Conservation (phyloP, 805 yeast species). For the Suhomyces sp. region DNA sequence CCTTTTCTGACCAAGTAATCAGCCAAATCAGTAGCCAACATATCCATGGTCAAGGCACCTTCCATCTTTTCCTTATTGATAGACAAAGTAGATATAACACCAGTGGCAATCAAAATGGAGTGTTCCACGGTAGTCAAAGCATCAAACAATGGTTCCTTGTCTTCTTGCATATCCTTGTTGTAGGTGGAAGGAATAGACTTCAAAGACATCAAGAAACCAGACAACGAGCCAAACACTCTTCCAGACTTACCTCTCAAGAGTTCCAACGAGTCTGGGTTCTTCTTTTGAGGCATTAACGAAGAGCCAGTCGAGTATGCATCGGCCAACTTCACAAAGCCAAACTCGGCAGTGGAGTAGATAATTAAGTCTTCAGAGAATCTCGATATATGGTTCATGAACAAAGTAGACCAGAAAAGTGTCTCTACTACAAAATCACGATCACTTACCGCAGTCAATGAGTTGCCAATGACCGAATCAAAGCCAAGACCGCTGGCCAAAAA, state of each 20-base stretch:
- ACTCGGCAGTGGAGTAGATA: constrained; percentile 95
- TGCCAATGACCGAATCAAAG: constrained; percentile 85
- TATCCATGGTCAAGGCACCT: constrained; percentile 92
- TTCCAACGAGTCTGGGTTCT: constrained; percentile 95
- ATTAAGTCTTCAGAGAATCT: constrained; percentile 93
- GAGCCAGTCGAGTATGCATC: constrained; percentile 99
- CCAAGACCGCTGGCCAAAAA: constrained; percentile 77
- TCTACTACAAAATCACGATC: constrained; percentile 98
- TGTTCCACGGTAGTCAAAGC: constrained; percentile 87
- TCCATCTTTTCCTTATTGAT: constrained; percentile 77
- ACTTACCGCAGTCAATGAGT: constrained; percentile 93
- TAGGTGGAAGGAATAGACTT: constrained; percentile 98
- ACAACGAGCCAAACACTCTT: constrained; percentile 89
- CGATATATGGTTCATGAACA: constrained; percentile 94
- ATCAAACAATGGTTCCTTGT: constrained; percentile 97
- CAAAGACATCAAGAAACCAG: constrained; percentile 94
- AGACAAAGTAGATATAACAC: constrained; percentile 83
- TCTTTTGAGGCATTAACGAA: constrained; percentile 98
- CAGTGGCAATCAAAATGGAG: constrained; percentile 91
- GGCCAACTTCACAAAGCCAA: constrained; percentile 88
- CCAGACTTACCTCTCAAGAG: constrained; percentile 96
- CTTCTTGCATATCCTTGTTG: constrained; percentile 98
- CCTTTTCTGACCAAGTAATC: constrained; percentile 97
- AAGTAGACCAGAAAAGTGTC: constrained; percentile 90
- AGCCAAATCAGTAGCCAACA: constrained; percentile 98